Evolutionary conservation across 306 rosid genomes (phyloP).

Genomic region (Rosa persica): DNA sequence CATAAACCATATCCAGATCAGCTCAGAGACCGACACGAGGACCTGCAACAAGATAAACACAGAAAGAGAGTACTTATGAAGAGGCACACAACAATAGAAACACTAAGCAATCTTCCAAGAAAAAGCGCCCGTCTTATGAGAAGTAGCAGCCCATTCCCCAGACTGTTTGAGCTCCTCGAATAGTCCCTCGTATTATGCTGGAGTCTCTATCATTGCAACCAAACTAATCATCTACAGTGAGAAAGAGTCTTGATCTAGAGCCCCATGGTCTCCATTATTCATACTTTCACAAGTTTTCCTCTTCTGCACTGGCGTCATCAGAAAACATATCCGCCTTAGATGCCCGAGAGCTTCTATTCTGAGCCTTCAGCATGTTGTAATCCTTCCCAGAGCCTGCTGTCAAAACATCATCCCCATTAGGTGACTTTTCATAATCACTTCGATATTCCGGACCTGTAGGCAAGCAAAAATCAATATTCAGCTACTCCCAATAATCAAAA

Average conservation of each 20-base stretch:
- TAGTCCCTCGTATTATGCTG: slow-evolving; percentile 37
- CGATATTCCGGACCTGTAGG: slow-evolving; percentile 46
- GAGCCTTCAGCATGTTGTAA: slow-evolving; percentile 36
- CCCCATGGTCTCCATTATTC: slow-evolving; percentile 21
- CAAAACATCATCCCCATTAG: slow-evolving; percentile 35
- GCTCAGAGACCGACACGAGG: slow-evolving; percentile 52
- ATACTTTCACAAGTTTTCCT: slow-evolving; percentile 21
- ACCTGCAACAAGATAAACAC: slow-evolving; percentile 83
- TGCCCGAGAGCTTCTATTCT: slow-evolving; percentile 33
- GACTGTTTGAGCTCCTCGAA: slow-evolving; percentile 25
- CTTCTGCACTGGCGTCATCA: slow-evolving; percentile 22
- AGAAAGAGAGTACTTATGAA: slow-evolving; percentile 52
- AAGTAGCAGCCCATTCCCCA: slow-evolving; percentile 32
- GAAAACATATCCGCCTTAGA: slow-evolving; percentile 31
- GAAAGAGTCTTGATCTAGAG: slow-evolving; percentile 33
- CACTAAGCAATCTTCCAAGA: slow-evolving; percentile 53
- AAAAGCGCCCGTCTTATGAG: slow-evolving; percentile 40
- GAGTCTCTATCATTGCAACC: slow-evolving; percentile 20
- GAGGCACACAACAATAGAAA: slow-evolving; percentile 65
- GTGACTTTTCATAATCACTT: slow-evolving; percentile 37
- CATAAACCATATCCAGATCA: slow-evolving; percentile 61
- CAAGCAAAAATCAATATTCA: slow-evolving; percentile 29
- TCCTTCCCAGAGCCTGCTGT: slow-evolving; percentile 20
- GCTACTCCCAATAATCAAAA: slow-evolving; percentile 19
- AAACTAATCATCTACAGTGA: slow-evolving; percentile 26